Percentiles rank a stretch among this genome's conserved stretches.
Conservation (phyloP, 371 early-diverging fungal genomes). For the Haplosporangium sp. region DNA sequence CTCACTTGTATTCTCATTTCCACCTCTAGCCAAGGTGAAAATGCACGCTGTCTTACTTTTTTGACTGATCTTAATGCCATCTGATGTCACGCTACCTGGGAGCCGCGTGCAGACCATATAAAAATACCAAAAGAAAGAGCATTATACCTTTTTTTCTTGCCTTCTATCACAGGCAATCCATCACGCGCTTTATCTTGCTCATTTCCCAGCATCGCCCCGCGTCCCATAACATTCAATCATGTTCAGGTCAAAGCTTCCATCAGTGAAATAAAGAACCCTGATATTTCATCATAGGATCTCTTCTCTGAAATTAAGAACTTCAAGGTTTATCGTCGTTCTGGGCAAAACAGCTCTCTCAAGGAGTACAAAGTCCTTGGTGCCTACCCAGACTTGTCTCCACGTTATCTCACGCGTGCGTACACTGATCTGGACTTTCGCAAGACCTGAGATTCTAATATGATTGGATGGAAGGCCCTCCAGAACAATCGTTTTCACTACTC, state of each 20-base stretch:
- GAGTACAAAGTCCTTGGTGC: conserved; percentile 48
- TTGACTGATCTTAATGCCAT: conserved; percentile 1
- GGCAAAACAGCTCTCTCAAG: conserved; percentile 32
- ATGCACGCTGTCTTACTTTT: background rate
- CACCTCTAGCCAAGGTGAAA: conserved; percentile 4
- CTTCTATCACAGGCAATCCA: background rate
- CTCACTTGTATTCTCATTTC: conserved; percentile 3
- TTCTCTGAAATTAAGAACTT: conserved; percentile 38
- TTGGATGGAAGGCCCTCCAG: conserved; percentile 47
- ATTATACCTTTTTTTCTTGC: background rate
- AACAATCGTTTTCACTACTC: conserved; percentile 40
- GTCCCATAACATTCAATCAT: conserved; percentile 37
- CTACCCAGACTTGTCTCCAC: conserved; percentile 34
- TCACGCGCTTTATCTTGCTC: background rate
- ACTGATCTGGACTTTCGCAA: conserved; percentile 60
- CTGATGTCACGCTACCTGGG: background rate
- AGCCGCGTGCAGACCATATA: background rate
- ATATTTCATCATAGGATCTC: conserved; percentile 29
- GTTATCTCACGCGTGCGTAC: conserved; percentile 39
- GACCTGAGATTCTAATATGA: conserved; percentile 63
- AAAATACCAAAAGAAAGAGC: background rate
- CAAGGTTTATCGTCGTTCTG: conserved; percentile 38
- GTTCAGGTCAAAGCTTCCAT: conserved; percentile 35
- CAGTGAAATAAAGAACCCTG: conserved; percentile 30
- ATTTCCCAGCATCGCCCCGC: background rate